These are phyloP conservation scores for Xylaria hypoxylon DNA, from an alignment of 2,329 filamentous ascomycete genomes.

Conservation along the genomic window DNA sequence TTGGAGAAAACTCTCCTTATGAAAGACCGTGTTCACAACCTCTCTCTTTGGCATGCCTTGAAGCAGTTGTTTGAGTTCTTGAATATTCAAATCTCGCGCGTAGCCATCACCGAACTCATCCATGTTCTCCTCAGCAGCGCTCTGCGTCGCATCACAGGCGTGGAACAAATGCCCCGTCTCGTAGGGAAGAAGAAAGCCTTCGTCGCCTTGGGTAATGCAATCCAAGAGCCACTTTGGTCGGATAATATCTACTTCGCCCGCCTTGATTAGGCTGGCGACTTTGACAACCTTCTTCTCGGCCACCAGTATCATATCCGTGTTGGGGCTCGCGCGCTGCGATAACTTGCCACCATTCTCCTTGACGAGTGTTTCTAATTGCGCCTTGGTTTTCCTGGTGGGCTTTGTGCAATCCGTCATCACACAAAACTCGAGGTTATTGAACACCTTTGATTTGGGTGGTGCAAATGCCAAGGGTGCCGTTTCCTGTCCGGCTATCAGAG, in stretches of 20 bases:
- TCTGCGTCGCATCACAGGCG: slow-evolving; percentile 66
- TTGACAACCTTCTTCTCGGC: slow-evolving; percentile 85
- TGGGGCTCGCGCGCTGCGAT: slow-evolving; percentile 76
- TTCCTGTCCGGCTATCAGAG: slow-evolving; percentile 78
- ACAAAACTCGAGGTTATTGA: slow-evolving; percentile 82
- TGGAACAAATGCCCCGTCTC: slow-evolving; percentile 78
- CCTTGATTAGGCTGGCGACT: slow-evolving; percentile 84
- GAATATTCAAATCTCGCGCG: slow-evolving; percentile 72
- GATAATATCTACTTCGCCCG: slow-evolving; percentile 76
- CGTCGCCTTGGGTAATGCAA: slow-evolving; percentile 72
- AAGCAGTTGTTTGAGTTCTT: slow-evolving; percentile 70
- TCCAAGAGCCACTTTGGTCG: slow-evolving; percentile 86
- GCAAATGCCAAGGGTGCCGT: slow-evolving; percentile 60
- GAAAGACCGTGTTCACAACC: slow-evolving; percentile 54
- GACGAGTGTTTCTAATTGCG: slow-evolving; percentile 81
- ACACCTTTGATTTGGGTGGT: slow-evolving; percentile 72
- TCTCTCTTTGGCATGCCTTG: slow-evolving; percentile 63
- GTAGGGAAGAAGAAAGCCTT: slow-evolving; percentile 72
- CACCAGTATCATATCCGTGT: slow-evolving; percentile 74
- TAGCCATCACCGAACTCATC: slow-evolving; percentile 89
- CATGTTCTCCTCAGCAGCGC: slow-evolving; percentile 69
- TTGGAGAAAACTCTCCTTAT: slow-evolving; percentile 60
- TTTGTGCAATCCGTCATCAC: slow-evolving; percentile 80
- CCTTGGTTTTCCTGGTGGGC: slow-evolving; percentile 79
- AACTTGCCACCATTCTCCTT: slow-evolving; percentile 86